A percentile compares a stretch with the other conserved stretches of the same genome.
Evolutionary conservation across 352 stramenopile genomes (phyloP).

Genomic region (Phytophthora pisi): DNA sequence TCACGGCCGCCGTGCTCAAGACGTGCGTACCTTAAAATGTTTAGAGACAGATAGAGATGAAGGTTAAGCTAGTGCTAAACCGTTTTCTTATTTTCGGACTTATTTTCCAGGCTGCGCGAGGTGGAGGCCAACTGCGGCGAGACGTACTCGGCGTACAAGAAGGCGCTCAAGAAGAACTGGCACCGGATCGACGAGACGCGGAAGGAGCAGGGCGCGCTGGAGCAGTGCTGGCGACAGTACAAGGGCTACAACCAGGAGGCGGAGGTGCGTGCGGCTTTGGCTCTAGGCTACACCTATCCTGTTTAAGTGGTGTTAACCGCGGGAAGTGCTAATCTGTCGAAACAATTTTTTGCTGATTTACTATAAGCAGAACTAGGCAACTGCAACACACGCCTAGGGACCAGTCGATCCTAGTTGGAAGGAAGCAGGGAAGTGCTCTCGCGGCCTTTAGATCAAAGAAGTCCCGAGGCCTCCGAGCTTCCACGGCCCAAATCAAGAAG

Average conservation of each 20-base stretch:
- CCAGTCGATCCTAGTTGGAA: neutral
- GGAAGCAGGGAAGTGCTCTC: slow-evolving; percentile 9
- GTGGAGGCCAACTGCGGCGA: slow-evolving; percentile 87
- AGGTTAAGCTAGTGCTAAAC: neutral
- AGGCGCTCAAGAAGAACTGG: slow-evolving; percentile 90
- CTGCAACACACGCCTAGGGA: slow-evolving; percentile 7
- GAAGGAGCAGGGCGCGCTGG: slow-evolving; percentile 86
- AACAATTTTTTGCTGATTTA: neutral
- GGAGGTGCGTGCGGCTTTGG: slow-evolving; percentile 12
- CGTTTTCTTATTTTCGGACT: slow-evolving; percentile 9
- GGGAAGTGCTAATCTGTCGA: neutral
- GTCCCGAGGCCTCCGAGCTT: slow-evolving; percentile 8
- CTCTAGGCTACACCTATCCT: neutral
- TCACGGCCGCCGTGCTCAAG: slow-evolving; percentile 87
- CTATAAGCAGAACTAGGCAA: slow-evolving; percentile 24
- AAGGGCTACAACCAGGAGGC: slow-evolving; percentile 59
- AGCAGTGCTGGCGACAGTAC: slow-evolving; percentile 85
- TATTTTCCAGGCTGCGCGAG: slow-evolving; percentile 63
- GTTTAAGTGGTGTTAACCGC: neutral
- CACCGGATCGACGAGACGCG: slow-evolving; percentile 84
- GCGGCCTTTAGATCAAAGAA: slow-evolving; percentile 37
- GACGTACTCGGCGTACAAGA: slow-evolving; percentile 88
- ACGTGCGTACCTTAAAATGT: slow-evolving; percentile 53
- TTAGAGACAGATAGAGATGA: neutral
- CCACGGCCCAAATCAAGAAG: slow-evolving; percentile 5